Evolutionary conservation across 345 rosid genomes (phyloP).

Genomic region (Bretschneidera sinensis): DNA sequence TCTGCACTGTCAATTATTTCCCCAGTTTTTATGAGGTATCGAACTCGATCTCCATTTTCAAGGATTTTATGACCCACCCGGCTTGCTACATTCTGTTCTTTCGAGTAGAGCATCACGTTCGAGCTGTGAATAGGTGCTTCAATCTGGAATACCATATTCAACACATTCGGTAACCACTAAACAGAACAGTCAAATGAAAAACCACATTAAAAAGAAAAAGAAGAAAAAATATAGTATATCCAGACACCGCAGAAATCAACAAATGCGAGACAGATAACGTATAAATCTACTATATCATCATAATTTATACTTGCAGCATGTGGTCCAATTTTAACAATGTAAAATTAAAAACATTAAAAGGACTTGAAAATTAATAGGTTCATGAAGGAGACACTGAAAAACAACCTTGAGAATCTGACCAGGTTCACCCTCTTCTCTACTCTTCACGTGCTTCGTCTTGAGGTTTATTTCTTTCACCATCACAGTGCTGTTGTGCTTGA

Average conservation of each 20-base stretch:
- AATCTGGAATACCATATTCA: slow-evolving; percentile 42
- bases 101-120: slow-evolving; percentile 86
- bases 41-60: slow-evolving; percentile 61
- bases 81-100: slow-evolving; percentile 70
- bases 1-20: slow-evolving; percentile 70
- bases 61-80: slow-evolving; percentile 80
- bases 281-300: too few species aligned
- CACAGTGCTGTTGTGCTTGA: slow-evolving; percentile 74
- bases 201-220: too few species aligned
- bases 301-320: too few species aligned
- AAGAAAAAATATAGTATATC: neutral
- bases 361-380: neutral
- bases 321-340: too few species aligned
- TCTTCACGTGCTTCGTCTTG: slow-evolving; percentile 90
- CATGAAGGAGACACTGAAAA: slow-evolving; percentile 3
- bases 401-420: slow-evolving; percentile 85
- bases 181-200: too few species aligned
- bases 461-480: slow-evolving; percentile 74
- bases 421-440: slow-evolving; percentile 77
- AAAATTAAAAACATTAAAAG: neutral
- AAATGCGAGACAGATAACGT: too few species aligned
- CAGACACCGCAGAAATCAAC: too few species aligned
- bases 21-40: slow-evolving; percentile 81
- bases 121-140: slow-evolving; percentile 97
- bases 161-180: too few species aligned